phyloP scores from a whole-genome alignment of 306 rosid species.

The Lathyrus tuberosus region DNA sequence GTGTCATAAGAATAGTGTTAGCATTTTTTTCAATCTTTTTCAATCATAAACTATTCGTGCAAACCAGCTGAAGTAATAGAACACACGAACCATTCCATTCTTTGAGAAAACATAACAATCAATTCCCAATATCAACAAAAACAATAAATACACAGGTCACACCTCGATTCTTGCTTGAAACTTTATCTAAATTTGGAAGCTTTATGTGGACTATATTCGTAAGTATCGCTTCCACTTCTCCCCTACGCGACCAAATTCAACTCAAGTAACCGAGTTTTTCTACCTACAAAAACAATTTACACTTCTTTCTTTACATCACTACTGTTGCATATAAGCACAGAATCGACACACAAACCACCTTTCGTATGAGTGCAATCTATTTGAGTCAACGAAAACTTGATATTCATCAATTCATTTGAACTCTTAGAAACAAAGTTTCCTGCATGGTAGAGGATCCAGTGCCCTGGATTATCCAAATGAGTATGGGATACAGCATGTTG shows the following conservation, averaged over 20 bases:
- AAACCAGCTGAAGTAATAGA: too few species aligned
- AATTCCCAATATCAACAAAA: slow-evolving; percentile 23
- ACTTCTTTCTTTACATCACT: slow-evolving; percentile 40
- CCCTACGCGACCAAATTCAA: not conserved
- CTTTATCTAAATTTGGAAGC: slow-evolving; percentile 11
- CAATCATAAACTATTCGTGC: too few species aligned
- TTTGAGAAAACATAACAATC: too few species aligned
- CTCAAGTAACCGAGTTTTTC: slow-evolving; percentile 26
- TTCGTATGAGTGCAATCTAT: slow-evolving; percentile 93
- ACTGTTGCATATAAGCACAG: slow-evolving; percentile 60
- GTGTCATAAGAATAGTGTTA: too few species aligned
- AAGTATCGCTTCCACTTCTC: not conserved
- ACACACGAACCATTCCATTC: too few species aligned
- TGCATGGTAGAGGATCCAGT: slow-evolving; percentile 69
- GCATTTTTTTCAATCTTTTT: too few species aligned
- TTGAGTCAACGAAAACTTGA: slow-evolving; percentile 75
- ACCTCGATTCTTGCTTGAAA: not conserved
- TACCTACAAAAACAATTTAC: slow-evolving; percentile 42
- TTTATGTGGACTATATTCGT: not conserved
- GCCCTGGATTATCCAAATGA: slow-evolving; percentile 71
- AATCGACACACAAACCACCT: slow-evolving; percentile 90
- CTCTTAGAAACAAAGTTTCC: slow-evolving; percentile 69
- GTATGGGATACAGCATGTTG: slow-evolving; percentile 57
- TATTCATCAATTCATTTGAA: slow-evolving; percentile 55
- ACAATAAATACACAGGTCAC: slow-evolving; percentile 18